Evolutionary conservation across 169 alveolate genomes (phyloP), one percentile per base, ranked within the genome.

Genomic region (Perkinsus olseni): DNA sequence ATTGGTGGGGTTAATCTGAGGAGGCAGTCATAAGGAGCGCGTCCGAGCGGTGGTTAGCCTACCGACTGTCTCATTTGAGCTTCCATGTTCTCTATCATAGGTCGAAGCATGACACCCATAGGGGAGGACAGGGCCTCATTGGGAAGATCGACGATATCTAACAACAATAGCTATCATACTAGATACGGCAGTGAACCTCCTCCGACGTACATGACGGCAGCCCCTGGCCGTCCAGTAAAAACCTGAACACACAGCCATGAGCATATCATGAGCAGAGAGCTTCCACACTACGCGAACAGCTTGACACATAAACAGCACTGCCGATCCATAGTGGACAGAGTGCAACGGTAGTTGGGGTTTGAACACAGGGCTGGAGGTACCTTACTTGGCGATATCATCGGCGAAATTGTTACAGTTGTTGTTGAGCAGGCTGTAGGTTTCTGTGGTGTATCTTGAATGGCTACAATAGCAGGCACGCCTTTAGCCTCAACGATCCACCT

Each of bases 401-500:
- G 99, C 97, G 93, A 97, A 98, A 93, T 97, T 97, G 93, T 98
- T 98, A 95, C 99, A 98, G 94, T 98, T 98, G 91, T 97, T 96
- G 48, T 94, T 95, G 39, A 97, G 94, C 48, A 98, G 95, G 93
- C 97, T 96, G 95, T 98, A 98, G 39, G 97, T 96, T 37, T 95
- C 97, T 93, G 96, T 94, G 28, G 97, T 95, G 93, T 95, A 97
- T 91, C 96, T 93, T 34, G 92, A 28, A 21, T 62, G 82, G 17
- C 34, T 13, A 3, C 8, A 62, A 28, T 13, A 28, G 31, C 17
- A 28, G 8, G 62, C 24, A 45, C 17, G 62, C 24, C 62, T 6
- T 6, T 10, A 6, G 62, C 62, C 62, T 45, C n/a, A 40, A 40
- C 50, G 50, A 40, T 74, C 21, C 11, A 98, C 93, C 96, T 93